Conservation (phyloP, 192 early-diverging fungal species). For the Coemansia sp. region DNA sequence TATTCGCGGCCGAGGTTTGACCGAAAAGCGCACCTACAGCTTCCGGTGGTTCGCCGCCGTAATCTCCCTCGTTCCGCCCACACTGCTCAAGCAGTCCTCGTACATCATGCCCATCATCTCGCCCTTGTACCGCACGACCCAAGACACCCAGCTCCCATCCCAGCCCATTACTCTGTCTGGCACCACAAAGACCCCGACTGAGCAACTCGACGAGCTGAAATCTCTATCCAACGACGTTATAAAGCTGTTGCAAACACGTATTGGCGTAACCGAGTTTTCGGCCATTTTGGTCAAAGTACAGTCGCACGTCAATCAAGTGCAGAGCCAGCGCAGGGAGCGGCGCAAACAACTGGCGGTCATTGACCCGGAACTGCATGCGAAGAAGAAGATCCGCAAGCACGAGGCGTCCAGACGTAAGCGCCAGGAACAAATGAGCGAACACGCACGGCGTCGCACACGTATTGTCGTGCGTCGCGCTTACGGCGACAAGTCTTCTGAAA, state of each 20-base stretch:
- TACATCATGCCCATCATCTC: conserved; percentile 74
- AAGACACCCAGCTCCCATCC: conserved; percentile 55
- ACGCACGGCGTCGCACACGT: conserved; percentile 57
- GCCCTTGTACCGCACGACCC: conserved; percentile 76
- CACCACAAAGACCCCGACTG: conserved; percentile 22
- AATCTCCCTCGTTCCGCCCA: conserved; percentile 60
- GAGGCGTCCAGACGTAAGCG: conserved; percentile 66
- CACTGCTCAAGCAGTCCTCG: conserved; percentile 55
- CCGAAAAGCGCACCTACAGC: conserved; percentile 67
- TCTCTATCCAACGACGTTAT: conserved; percentile 77
- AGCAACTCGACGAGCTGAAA: conserved; percentile 66
- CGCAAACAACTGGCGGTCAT: conserved; percentile 58
- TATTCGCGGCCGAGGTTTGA: conserved; percentile 30
- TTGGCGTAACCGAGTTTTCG: conserved; percentile 74
- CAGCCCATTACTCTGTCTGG: conserved; percentile 7
- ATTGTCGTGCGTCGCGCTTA: conserved; percentile 18
- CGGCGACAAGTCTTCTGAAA: not conserved
- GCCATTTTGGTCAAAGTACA: conserved; percentile 66
- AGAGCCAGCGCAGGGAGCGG: conserved; percentile 64
- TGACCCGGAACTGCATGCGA: conserved; percentile 73
- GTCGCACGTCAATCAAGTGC: conserved; percentile 60
- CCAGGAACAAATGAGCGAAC: conserved; percentile 69
- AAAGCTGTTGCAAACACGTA: conserved; percentile 67
- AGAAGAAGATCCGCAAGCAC: conserved; percentile 69
- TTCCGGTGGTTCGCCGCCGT: conserved; percentile 94